Evolutionary conservation across 2,329 filamentous ascomycete species (phyloP), one percentile per base, ranked within the genome.

Genomic region (Aureobasidium sp.): DNA sequence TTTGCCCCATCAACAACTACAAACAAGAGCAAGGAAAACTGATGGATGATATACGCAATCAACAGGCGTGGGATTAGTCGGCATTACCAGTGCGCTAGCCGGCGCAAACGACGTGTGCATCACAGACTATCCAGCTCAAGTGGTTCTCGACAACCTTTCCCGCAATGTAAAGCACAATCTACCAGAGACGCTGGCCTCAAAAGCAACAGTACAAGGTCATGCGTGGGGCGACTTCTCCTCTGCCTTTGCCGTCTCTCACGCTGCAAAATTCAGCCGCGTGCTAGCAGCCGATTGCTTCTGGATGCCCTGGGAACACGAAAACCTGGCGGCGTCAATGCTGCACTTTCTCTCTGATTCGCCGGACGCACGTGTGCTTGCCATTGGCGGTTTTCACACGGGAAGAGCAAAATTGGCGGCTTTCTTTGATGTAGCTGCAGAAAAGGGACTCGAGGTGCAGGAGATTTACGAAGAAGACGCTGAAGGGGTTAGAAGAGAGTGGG

Each of bases 251-350:
- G 27, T 48, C 7, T 56, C 67, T 1, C 66, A 75, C 56, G 73
- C 73, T 73, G 74, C 9, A 62, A 66, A 66, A 1, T 89, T 85
- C 69, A 83, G 83, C 49, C 81, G 85, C 62, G 77, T 91, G 44
- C 73, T 90, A n/a, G 85, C 84, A 0, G 85, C 86, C 64, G 87
- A 91, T 73, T 90, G 87, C 68, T 79, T 89, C 62, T 91, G 88
- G 87, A 89, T 90, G 85, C 82, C 84, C 1, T 81, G 81, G 76
- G 82, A 90, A 76, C 88, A 91, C 72, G 78, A 73, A n/a, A 87
- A 85, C 71, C 78, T 91, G 29, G 80, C 80, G 50, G 72, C 70
- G 45, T 88, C 85, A 27, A 83, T 90, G 69, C 72, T 78, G 5
- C 83, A 84, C 72, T 88, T 90, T 69, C 76, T 90, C 19, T 74